Evolutionary conservation across 129 eudicot genomes (phyloP), one percentile per base, ranked within the genome.

Genomic region (Heracleum sosnowskyi): DNA sequence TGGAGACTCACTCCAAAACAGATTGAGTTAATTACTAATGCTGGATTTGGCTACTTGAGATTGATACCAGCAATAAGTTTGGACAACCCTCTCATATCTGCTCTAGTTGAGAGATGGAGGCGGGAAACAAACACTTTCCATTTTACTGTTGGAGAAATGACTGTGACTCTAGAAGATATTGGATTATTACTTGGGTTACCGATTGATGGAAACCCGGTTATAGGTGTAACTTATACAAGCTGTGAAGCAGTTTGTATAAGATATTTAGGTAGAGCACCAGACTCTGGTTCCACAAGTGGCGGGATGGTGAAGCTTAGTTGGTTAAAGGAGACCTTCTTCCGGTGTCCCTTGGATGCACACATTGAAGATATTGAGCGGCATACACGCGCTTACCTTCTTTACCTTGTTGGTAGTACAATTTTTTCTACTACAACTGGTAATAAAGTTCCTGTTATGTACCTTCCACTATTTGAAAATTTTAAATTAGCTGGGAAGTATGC

Each of bases 261-360:
- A 78, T 88, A 47, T 78, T 77, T 95, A 62, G 97, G 97, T 16
- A 91, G 81, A 80, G 80, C 89, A 17, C 98, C 98, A 3, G 98
- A 91, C 71, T 83, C 96, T 47, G 87, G 94, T 42, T 90, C 91
- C 88, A 92, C 92, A 17, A 95, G 96, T 79, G 98, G 98, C 66
- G 98, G 98, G 76, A 95, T 95, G 98, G 97, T 95, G 76, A 95
- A 95, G 87, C 92, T 95, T 69, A 95, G 98, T 87, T 95, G 98
- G 98, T 77, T 95, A 44, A 95, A 95, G 82, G 94, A 95, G 77
- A 81, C 90, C 26, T 95, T 95, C 82, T 87, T 93, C 33, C 80
- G 76, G 12, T 95, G 97, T 73, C 96, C 94, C 1, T 87, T 84
- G 47, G 81, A 85, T 82, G 96, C 90, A 35, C 62, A 87, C 5